Evolutionary conservation across 2,329 filamentous ascomycete genomes (phyloP).

Genomic region (Metarhizium robertsii): DNA sequence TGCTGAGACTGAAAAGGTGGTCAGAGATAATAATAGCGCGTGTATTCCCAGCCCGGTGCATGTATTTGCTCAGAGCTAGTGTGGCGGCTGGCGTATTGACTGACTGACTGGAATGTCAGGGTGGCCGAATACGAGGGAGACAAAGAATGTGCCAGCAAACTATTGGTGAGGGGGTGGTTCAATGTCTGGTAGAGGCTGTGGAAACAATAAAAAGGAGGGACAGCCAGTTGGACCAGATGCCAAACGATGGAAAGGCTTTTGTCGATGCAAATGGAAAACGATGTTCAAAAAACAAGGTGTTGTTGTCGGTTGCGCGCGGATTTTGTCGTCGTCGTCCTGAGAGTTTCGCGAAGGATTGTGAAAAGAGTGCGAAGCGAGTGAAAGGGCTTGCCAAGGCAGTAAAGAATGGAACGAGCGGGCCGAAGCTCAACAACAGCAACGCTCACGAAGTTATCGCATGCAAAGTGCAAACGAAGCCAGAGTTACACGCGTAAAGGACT

Average conservation of each 20-base stretch:
- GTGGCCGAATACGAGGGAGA: slow-evolving; percentile 14
- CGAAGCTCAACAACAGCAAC: slow-evolving; percentile 4
- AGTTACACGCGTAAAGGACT: background rate
- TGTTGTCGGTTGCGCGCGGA: background rate
- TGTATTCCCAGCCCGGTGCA: slow-evolving; percentile 2
- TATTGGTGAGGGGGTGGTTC: slow-evolving; percentile 11
- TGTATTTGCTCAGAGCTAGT: slow-evolving; percentile 8
- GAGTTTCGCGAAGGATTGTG: background rate
- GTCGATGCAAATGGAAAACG: background rate
- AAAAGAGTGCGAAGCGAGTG: background rate
- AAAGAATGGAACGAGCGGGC: slow-evolving; percentile 10
- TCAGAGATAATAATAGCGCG: background rate
- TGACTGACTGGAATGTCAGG: slow-evolving; percentile 18
- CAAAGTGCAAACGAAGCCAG: background rate
- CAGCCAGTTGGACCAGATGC: slow-evolving; percentile 17
- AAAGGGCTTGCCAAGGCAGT: slow-evolving; percentile 1
- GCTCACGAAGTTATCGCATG: slow-evolving; percentile 4
- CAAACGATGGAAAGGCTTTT: slow-evolving; percentile 9
- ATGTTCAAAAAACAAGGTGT: background rate
- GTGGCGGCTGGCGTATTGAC: slow-evolving; percentile 5
- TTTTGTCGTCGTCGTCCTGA: background rate
- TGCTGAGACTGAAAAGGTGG: background rate
- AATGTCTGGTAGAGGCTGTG: slow-evolving; percentile 7
- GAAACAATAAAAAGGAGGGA: slow-evolving; percentile 1
- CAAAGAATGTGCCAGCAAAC: slow-evolving; percentile 15